Percentiles rank a stretch among this genome's conserved stretches.
Conservation (phyloP, 345 rosid genomes). For the Camelina laxa region DNA sequence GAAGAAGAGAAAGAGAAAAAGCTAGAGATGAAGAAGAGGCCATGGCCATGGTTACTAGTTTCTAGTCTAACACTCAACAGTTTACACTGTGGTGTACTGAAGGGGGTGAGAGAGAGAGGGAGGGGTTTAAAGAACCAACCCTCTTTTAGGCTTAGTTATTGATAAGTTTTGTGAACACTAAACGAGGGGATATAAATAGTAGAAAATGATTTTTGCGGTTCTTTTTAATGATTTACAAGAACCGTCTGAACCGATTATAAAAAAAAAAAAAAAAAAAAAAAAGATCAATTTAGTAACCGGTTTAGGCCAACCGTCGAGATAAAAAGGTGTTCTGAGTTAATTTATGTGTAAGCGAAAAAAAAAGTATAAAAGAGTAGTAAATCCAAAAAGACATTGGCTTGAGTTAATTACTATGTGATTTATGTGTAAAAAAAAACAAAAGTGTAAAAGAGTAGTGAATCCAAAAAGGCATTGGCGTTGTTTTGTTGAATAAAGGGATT, state of each 20-base stretch:
- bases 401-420: too few relatives aligned
- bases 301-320: too few relatives aligned
- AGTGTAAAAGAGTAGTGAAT: too few relatives aligned
- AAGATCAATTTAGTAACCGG: too few relatives aligned
- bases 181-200: conserved; percentile 27
- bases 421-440: too few relatives aligned
- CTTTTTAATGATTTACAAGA: not conserved
- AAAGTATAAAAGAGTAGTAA: too few relatives aligned
- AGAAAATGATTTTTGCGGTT: not conserved
- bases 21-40: conserved; percentile 8
- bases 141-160: not conserved
- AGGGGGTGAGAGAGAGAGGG: not conserved
- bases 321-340: too few relatives aligned
- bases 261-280: too few relatives aligned
- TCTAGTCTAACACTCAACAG: conserved; percentile 24
- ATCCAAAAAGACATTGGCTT: too few relatives aligned
- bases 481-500: too few relatives aligned
- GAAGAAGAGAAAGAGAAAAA: conserved; percentile 34
- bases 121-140: not conserved
- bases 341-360: too few relatives aligned
- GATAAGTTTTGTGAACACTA: conserved; percentile 8
- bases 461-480: too few relatives aligned
- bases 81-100: not conserved
- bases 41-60: conserved; percentile 4
- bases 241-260: not conserved